Conservation (phyloP, 176 grass and related monocot species). For the Musa beccarii region DNA sequence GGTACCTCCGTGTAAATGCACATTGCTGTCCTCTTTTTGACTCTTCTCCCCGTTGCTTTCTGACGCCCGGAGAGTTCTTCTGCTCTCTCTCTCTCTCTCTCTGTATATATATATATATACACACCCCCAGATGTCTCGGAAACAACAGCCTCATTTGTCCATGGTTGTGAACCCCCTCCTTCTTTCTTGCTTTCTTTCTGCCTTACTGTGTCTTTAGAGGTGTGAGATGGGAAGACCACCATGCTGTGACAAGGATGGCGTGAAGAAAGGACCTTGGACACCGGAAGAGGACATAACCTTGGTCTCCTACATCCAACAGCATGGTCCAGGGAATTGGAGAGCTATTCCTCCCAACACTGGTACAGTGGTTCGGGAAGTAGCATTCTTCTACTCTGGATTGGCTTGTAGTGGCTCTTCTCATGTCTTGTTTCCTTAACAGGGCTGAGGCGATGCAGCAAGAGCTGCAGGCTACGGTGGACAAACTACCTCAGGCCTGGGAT, state of each 20-base stretch:
- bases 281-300: conserved; percentile 4
- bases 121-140: no score
- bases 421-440: background rate
- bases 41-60: background rate
- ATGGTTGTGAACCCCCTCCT: background rate
- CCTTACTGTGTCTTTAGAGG: background rate
- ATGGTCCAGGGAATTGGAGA: conserved; percentile 11
- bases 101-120: background rate
- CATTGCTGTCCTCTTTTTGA: background rate
- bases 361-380: background rate
- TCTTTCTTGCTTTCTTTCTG: background rate
- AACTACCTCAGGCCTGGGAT: conserved; percentile 13
- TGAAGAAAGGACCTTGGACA: conserved; percentile 14
- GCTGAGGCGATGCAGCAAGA: conserved; percentile 13
- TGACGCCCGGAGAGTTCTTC: background rate
- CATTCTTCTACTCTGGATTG: background rate
- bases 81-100: background rate
- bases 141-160: background rate
- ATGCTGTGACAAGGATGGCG: conserved; percentile 11
- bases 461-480: conserved; percentile 13
- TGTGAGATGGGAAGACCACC: conserved; percentile 5
- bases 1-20: background rate
- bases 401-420: background rate
- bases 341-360: conserved; percentile 8
- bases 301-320: conserved; percentile 12